Conservation (phyloP, 2,329 filamentous ascomycete species). For the Diplodia scrobiculata region DNA sequence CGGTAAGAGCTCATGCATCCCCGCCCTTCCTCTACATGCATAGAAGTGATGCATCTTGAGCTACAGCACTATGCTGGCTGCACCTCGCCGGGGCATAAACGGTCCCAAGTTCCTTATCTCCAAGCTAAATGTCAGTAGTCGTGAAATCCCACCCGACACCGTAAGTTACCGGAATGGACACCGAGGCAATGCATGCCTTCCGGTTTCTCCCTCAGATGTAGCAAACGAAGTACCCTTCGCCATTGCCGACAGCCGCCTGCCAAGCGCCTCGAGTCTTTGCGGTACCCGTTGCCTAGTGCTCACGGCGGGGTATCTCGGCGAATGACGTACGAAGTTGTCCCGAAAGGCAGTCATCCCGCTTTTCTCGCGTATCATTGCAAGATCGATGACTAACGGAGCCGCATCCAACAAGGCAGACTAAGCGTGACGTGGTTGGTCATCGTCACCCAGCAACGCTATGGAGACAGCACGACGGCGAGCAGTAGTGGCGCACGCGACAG, state of each 20-base stretch:
- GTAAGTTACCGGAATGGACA: slow-evolving; percentile 1
- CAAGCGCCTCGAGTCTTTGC: not conserved
- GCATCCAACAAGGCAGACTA: not conserved
- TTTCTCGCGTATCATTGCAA: not conserved
- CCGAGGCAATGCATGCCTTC: slow-evolving; percentile 6
- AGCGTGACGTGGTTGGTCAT: slow-evolving; percentile 15
- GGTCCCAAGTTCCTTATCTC: not conserved
- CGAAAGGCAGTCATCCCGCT: not conserved
- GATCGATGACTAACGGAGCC: slow-evolving; percentile 9
- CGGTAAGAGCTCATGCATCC: not conserved
- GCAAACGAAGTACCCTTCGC: not conserved
- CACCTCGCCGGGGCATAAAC: not conserved
- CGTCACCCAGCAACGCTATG: not conserved
- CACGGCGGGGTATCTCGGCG: not conserved
- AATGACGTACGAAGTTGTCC: slow-evolving; percentile 3
- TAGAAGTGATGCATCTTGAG: not conserved
- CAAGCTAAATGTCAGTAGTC: not conserved
- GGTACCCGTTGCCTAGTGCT: not conserved
- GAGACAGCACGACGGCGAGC: not conserved
- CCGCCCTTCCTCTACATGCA: not conserved
- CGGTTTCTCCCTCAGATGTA: not conserved
- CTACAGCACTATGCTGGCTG: not conserved
- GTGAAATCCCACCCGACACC: not conserved
- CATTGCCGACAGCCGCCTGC: slow-evolving; percentile 11
- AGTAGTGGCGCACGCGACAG: slow-evolving; percentile 15